A percentile compares a stretch with the other conserved stretches of the same genome.
These are phyloP conservation scores for Trametes cubensis DNA, from an alignment of 768 basidiomycete genomes.

Conservation along the genomic window DNA sequence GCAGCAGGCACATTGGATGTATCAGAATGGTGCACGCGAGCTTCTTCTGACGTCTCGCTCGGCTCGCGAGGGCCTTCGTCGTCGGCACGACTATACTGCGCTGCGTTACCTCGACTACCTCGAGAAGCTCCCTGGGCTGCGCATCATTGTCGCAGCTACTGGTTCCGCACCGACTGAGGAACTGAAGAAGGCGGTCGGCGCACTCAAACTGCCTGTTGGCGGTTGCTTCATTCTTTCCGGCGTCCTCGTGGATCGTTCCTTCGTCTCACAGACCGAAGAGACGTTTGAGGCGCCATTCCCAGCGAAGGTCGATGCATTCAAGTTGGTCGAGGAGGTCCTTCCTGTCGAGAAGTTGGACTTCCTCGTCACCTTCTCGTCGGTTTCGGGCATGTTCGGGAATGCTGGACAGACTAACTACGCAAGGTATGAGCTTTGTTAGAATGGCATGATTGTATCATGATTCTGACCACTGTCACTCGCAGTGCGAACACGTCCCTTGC, in stretches of 20 bases:
- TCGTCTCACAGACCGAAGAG: conserved; percentile 20
- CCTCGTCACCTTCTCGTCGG: conserved; percentile 26
- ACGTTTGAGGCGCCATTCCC: conserved; percentile 8
- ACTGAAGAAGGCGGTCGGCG: background rate
- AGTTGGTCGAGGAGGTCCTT: conserved; percentile 6
- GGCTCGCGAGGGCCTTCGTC: conserved; percentile 9
- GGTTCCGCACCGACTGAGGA: conserved; percentile 6
- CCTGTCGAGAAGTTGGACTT: conserved; percentile 20
- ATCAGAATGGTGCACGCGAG: conserved; percentile 28
- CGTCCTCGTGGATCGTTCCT: conserved; percentile 14
- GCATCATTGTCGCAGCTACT: conserved; percentile 1
- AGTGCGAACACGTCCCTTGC: conserved; percentile 22
- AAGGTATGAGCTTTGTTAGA: conserved; percentile 1
- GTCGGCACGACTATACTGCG: conserved; percentile 2
- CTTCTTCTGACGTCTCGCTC: conserved; percentile 24
- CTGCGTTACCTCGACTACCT: conserved; percentile 17
- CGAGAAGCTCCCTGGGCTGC: conserved; percentile 7
- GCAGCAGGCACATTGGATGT: conserved; percentile 45
- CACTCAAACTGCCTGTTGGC: conserved; percentile 10
- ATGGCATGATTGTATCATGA: too few relatives aligned
- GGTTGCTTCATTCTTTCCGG: conserved; percentile 23
- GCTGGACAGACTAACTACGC: conserved; percentile 26
- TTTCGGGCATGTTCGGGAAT: conserved; percentile 23
- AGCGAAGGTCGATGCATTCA: conserved; percentile 13
- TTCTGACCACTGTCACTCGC: background rate